These are phyloP conservation scores for Trametes gibbosa DNA, from an alignment of 768 basidiomycete species.

Conservation along the genomic window DNA sequence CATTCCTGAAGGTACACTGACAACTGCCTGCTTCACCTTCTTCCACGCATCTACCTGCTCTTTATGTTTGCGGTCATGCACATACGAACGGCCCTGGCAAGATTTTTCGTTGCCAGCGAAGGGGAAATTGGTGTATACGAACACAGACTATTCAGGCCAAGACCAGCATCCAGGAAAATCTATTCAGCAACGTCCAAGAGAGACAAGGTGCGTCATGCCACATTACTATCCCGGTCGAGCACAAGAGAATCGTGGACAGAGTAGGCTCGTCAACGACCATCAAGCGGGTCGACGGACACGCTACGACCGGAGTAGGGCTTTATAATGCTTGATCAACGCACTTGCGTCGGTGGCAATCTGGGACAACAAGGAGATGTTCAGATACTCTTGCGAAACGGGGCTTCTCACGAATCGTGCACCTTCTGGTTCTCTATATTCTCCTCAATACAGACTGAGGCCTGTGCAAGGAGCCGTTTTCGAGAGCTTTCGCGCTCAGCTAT, in stretches of 20 bases:
- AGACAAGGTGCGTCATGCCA: too few species aligned
- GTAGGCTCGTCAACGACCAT: neutral
- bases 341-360: constrained; percentile 39
- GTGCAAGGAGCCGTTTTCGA: constrained; percentile 33
- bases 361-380: neutral
- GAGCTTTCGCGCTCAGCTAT: constrained; percentile 32
- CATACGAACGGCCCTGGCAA: too few species aligned
- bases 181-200: too few species aligned
- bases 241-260: neutral
- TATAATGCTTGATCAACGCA: constrained; percentile 41
- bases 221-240: neutral
- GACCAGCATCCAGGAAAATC: too few species aligned
- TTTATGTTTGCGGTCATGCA: too few species aligned
- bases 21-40: neutral
- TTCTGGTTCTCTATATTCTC: constrained; percentile 39
- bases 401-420: constrained; percentile 21
- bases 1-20: neutral
- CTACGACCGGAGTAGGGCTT: constrained; percentile 32
- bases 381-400: too few species aligned
- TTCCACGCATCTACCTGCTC: constrained; percentile 4
- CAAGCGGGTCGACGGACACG: neutral
- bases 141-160: too few species aligned
- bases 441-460: constrained; percentile 33
- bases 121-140: too few species aligned
- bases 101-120: too few species aligned